A percentile compares a stretch with the other conserved stretches of the same genome.
These are phyloP conservation scores for Sporothrix curviconia DNA, from an alignment of 2,329 filamentous ascomycete species.

Conservation along the genomic window DNA sequence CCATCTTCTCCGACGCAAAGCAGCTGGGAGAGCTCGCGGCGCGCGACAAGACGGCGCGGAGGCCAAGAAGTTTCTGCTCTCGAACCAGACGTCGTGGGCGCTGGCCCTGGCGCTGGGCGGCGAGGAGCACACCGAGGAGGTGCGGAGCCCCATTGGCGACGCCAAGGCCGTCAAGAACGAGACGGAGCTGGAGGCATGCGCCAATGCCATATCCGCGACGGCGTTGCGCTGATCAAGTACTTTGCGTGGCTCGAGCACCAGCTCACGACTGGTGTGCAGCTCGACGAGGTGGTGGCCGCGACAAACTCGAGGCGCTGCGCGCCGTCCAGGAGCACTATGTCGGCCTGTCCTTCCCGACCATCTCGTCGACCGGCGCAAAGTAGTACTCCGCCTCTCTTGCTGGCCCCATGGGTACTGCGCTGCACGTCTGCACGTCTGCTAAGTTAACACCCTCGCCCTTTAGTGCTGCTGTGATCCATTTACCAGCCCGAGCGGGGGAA, in stretches of 20 bases:
- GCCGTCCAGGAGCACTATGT: constrained; percentile 67
- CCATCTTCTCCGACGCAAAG: constrained; percentile 72
- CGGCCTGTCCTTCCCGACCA: constrained; percentile 89
- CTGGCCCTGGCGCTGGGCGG: constrained; percentile 80
- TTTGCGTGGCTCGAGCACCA: constrained; percentile 97
- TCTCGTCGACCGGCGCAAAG: constrained; percentile 84
- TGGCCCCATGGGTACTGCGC: no score
- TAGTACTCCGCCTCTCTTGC: constrained; percentile 23
- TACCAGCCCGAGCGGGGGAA: constrained; percentile 81
- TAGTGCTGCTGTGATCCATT: constrained; percentile 91
- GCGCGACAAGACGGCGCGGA: constrained; percentile 25
- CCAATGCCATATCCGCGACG: constrained; percentile 86
- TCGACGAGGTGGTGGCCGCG: constrained; percentile 92
- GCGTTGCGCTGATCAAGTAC: constrained; percentile 82
- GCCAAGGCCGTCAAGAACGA: constrained; percentile 94
- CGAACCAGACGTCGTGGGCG: constrained; percentile 89
- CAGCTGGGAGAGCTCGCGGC: constrained; percentile 42
- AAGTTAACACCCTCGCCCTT: neutral
- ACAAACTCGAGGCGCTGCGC: constrained; percentile 76
- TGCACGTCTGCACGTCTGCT: no score
- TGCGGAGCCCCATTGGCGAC: constrained; percentile 79
- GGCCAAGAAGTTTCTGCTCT: constrained; percentile 69
- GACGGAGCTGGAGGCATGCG: constrained; percentile 84
- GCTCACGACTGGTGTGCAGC: constrained; percentile 61
- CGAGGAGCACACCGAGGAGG: constrained; percentile 75